Evolutionary conservation across 164 flowering plant species (phyloP).

Genomic region (Dillenia suffruticosa): DNA sequence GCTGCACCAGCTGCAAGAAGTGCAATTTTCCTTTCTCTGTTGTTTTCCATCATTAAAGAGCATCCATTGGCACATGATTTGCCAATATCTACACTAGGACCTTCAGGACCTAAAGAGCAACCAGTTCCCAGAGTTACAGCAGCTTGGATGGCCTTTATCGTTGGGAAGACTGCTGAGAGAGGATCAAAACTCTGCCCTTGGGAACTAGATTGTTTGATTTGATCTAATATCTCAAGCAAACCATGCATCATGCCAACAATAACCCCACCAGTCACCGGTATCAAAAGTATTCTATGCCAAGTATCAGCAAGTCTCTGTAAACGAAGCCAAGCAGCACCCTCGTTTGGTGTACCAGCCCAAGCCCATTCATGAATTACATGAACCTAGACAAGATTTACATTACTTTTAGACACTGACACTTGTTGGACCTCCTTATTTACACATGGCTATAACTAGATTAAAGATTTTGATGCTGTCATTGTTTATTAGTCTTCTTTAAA

Average conservation of each 20-base stretch:
- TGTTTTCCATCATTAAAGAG: slow-evolving; percentile 89
- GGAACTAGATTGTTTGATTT: slow-evolving; percentile 71
- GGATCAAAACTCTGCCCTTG: slow-evolving; percentile 72
- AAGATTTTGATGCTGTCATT: too few relatives aligned
- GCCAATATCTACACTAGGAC: slow-evolving; percentile 98
- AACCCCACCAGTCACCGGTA: slow-evolving; percentile 97
- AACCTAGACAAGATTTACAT: slow-evolving; percentile 45
- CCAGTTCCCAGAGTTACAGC: slow-evolving; percentile 97
- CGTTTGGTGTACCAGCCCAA: slow-evolving; percentile 98
- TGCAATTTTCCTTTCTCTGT: slow-evolving; percentile 92
- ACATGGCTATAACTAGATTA: too few relatives aligned
- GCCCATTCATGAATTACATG: slow-evolving; percentile 96
- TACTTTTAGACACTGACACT: neutral
- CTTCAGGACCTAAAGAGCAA: slow-evolving; percentile 98
- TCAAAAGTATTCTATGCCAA: slow-evolving; percentile 92
- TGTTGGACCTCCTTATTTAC: too few relatives aligned
- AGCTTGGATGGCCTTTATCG: slow-evolving; percentile 95
- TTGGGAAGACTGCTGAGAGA: slow-evolving; percentile 74
- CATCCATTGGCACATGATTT: slow-evolving; percentile 95
- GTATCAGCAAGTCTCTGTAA: slow-evolving; percentile 90
- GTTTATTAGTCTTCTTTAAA: too few relatives aligned
- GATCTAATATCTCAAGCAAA: slow-evolving; percentile 80
- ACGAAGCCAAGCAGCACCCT: slow-evolving; percentile 99
- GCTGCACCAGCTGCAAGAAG: slow-evolving; percentile 99
- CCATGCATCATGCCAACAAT: slow-evolving; percentile 99